Conservation (phyloP, 371 early-diverging fungal genomes). For the Mucor piriformis region DNA sequence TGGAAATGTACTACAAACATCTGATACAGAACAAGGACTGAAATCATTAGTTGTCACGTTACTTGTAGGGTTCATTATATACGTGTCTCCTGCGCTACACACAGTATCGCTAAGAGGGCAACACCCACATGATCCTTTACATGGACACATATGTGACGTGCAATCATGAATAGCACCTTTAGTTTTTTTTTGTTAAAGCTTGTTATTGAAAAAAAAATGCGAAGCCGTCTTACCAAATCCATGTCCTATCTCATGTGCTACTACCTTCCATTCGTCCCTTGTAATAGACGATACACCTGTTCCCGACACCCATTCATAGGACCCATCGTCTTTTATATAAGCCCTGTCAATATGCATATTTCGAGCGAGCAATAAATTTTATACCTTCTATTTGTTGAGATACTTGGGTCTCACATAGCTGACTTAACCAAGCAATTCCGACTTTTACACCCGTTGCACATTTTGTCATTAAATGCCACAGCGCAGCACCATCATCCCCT, state of each 20-base stretch:
- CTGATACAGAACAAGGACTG: constrained; percentile 79
- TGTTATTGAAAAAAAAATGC: constrained; percentile 5
- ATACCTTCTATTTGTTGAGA: constrained; percentile 50
- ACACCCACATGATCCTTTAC: constrained; percentile 64
- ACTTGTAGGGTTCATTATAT: constrained; percentile 88
- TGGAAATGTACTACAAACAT: constrained; percentile 70
- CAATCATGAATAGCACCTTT: constrained; percentile 71
- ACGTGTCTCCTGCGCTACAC: constrained; percentile 83
- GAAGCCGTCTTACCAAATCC: constrained; percentile 64
- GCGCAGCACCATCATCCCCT: constrained; percentile 72
- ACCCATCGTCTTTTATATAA: constrained; percentile 38
- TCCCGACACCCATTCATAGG: constrained; percentile 72
- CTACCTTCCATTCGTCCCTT: constrained; percentile 91
- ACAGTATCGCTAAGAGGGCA: constrained; percentile 70
- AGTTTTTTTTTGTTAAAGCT: constrained; percentile 1
- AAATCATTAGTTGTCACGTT: constrained; percentile 72
- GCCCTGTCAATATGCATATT: too few species aligned
- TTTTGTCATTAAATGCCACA: constrained; percentile 94
- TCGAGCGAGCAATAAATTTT: neutral
- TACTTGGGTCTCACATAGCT: constrained; percentile 71
- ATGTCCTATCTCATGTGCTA: constrained; percentile 95
- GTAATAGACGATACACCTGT: constrained; percentile 88
- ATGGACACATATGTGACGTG: constrained; percentile 61
- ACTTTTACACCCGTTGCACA: constrained; percentile 88
- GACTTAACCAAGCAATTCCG: constrained; percentile 92